Evolutionary conservation across 2,329 filamentous ascomycete species (phyloP), one percentile per base, ranked within the genome.

Genomic region (Cadophora gregata): DNA sequence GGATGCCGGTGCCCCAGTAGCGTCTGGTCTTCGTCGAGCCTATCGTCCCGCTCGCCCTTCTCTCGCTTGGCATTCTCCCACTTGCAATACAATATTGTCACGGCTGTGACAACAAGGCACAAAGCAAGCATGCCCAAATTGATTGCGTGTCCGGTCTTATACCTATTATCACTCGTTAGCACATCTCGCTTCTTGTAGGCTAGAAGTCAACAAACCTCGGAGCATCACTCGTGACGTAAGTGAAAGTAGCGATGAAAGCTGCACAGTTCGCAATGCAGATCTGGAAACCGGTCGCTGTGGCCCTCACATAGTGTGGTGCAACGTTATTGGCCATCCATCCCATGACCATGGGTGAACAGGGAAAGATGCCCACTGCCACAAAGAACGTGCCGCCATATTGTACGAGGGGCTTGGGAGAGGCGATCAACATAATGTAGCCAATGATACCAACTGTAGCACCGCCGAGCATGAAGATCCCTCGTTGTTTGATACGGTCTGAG

Each of bases 351-450:
- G 50, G 50, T 19, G 50, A 53, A 27, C 50, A 53, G 14, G 50
- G 50, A 16, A 53, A 53, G 12, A 53, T 53, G 2, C 50, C 50
- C 14, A 53, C 50, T 2, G 50, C 50, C 0, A 29, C 50, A 8
- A 53, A 53, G 9, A 53, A 53, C 14, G 50, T 31, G 19, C 25
- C 50, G 50, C 50, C 50, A 24, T 56, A 56, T 36, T 56, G 31
- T n/a, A 56, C 53, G 19, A 56, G 31, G 19, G 53, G 53, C n/a
- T 56, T 24, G 53, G 53, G n/a, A 21, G 53, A 36, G 7, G 53
- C 53, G 53, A 56, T 56, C n/a, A 56, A 24, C 53, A 56, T 56
- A 7, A 56, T 36, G n/a, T 56, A 56, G 6, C 53, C 53, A 9
- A 56, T 56, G 31, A 56, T 56, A 7, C 29, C 53, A 10, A 33